Conservation (phyloP, 306 rosid species). For the Albizia julibrissin region DNA sequence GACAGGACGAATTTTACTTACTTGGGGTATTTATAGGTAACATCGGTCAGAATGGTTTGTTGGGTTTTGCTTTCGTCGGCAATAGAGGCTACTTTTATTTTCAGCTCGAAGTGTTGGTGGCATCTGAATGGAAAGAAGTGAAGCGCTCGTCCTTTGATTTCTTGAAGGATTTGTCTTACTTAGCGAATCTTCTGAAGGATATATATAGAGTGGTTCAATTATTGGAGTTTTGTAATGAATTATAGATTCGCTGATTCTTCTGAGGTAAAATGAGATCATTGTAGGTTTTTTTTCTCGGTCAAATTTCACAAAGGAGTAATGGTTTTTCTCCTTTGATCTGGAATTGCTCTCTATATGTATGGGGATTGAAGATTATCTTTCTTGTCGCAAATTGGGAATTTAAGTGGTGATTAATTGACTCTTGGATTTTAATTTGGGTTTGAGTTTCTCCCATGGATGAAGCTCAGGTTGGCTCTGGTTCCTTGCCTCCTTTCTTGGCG, state of each 20-base stretch:
- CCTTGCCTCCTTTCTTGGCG: conserved; percentile 85
- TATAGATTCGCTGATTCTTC: not conserved
- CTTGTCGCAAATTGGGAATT: conserved; percentile 23
- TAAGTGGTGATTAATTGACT: conserved; percentile 20
- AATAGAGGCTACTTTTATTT: not conserved
- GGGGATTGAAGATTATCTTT: conserved; percentile 32
- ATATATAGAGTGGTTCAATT: conserved; percentile 5
- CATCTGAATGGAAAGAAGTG: not conserved
- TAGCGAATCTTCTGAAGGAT: not conserved
- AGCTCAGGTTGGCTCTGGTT: conserved; percentile 62
- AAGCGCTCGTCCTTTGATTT: not conserved
- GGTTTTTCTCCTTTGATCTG: not conserved
- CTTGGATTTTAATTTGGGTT: conserved; percentile 41
- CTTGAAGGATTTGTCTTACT: not conserved
- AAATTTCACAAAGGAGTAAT: not conserved
- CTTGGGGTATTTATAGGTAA: conserved; percentile 14
- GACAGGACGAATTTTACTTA: not conserved
- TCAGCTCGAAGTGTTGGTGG: not conserved
- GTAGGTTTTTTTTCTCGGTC: conserved; percentile 21
- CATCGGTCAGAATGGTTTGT: conserved; percentile 10
- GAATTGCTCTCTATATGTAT: not conserved
- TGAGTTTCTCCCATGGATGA: conserved; percentile 76
- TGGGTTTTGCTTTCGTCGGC: conserved; percentile 4
- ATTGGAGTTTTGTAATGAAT: conserved; percentile 13
- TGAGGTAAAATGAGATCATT: not conserved